A percentile compares a stretch with the other conserved stretches of the same genome.
Evolutionary conservation across 2,329 filamentous ascomycete species (phyloP).

Genomic region (Colletotrichum karsti): DNA sequence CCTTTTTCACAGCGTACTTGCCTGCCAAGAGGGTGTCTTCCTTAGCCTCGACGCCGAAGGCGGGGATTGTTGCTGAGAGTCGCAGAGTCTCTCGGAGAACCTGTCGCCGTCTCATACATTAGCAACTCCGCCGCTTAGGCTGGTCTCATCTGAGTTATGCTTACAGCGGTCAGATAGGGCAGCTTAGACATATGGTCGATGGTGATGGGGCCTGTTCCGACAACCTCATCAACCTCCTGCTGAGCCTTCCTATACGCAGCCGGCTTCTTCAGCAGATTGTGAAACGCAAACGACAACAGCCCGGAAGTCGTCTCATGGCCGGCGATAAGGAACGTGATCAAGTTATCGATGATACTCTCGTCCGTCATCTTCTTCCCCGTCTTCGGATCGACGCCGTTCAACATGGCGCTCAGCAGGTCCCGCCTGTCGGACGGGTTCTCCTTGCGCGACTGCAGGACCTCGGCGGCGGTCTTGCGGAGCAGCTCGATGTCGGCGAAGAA

Average conservation of each 20-base stretch:
- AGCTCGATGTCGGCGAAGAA: constrained; percentile 59
- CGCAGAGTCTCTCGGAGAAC: constrained; percentile 63
- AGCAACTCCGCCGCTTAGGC: background rate
- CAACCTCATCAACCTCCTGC: constrained; percentile 72
- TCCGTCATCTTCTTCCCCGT: constrained; percentile 70
- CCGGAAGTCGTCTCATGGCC: constrained; percentile 77
- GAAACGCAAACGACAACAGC: constrained; percentile 71
- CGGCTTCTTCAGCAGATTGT: constrained; percentile 71
- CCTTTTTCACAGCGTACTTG: constrained; percentile 59
- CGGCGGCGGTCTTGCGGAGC: constrained; percentile 59
- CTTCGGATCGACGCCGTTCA: constrained; percentile 69
- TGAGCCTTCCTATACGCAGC: constrained; percentile 67
- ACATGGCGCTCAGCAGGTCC: constrained; percentile 74
- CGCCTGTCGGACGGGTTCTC: constrained; percentile 57
- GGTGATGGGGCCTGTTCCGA: constrained; percentile 64
- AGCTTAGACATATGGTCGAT: constrained; percentile 68
- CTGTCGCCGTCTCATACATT: constrained; percentile 29
- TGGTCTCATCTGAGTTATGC: background rate
- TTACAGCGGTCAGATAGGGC: constrained; percentile 66
- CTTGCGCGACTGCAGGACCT: constrained; percentile 68
- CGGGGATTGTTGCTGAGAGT: constrained; percentile 36
- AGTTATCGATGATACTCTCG: constrained; percentile 69
- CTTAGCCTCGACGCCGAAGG: constrained; percentile 38
- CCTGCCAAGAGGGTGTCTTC: constrained; percentile 58
- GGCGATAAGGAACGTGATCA: constrained; percentile 75